phyloP scores from a whole-genome alignment of 2,329 filamentous ascomycete genomes.

The Fusarium anguioides region DNA sequence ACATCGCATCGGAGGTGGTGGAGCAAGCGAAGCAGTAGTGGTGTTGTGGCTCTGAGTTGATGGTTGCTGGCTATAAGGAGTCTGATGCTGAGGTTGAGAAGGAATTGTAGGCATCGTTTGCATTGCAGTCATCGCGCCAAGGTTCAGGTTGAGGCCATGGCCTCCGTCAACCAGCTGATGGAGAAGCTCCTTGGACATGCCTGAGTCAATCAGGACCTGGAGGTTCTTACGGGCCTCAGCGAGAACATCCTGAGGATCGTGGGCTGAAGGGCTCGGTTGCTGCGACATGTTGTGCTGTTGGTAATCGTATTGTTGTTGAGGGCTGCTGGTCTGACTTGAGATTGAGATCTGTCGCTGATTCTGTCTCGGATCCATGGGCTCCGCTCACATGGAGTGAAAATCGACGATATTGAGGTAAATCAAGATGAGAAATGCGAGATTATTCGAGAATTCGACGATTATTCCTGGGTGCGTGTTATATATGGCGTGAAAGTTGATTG shows the following conservation, averaged over 20 bases:
- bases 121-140: conserved; percentile 31
- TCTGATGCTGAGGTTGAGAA: conserved; percentile 36
- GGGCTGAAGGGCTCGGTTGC: conserved; percentile 41
- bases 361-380: conserved; percentile 49
- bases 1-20: conserved; percentile 49
- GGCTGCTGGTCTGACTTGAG: conserved; percentile 41
- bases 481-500: conserved; percentile 12
- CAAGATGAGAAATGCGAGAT: conserved; percentile 15
- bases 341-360: conserved; percentile 24
- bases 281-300: conserved; percentile 42
- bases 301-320: conserved; percentile 40
- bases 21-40: conserved; percentile 39
- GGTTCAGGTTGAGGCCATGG: conserved; percentile 48
- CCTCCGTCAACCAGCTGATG: conserved; percentile 56
- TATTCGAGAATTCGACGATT: neutral
- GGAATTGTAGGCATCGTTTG: conserved; percentile 24
- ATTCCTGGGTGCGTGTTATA: neutral
- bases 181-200: conserved; percentile 56
- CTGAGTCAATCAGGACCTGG: conserved; percentile 59
- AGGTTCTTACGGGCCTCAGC: conserved; percentile 59
- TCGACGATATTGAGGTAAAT: conserved; percentile 37
- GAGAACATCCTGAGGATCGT: conserved; percentile 57
- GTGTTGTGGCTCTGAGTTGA: conserved; percentile 37
- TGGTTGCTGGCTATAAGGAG: conserved; percentile 26
- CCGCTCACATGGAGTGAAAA: conserved; percentile 44